Percentiles rank a stretch among this genome's conserved stretches.
Conservation (phyloP, 257 asterid genomes). For the Nicotiana tabacum region DNA sequence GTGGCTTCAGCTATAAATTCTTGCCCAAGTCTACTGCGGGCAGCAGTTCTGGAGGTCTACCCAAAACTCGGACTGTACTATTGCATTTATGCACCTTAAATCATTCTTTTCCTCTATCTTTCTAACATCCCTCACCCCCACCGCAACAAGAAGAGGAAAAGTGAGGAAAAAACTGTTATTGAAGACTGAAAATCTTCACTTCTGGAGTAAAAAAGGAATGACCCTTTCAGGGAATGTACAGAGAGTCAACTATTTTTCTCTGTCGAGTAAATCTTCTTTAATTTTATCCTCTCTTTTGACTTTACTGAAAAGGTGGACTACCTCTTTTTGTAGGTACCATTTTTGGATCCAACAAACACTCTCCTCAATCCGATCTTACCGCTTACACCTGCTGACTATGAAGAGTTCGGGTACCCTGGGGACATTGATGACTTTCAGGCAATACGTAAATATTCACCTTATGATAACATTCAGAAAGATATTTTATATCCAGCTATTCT, state of each 20-base stretch:
- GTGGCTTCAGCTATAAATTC: conserved; percentile 89
- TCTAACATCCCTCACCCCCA: neutral
- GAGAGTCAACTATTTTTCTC: neutral
- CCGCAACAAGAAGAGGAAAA: neutral
- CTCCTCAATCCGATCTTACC: conserved; percentile 76
- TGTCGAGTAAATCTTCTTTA: neutral
- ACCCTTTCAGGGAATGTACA: neutral
- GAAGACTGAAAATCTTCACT: neutral
- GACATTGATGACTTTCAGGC: conserved; percentile 78
- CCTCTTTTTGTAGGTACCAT: conserved; percentile 53
- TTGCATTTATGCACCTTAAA: neutral
- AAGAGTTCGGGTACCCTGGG: conserved; percentile 95
- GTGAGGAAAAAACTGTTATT: neutral
- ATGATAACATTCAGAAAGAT: conserved; percentile 68
- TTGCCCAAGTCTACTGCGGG: conserved; percentile 74
- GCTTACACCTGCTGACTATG: conserved; percentile 68
- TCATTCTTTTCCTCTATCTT: neutral
- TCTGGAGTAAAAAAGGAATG: neutral
- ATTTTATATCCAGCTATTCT: conserved; percentile 61
- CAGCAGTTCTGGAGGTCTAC: conserved; percentile 79
- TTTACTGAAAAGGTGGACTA: neutral
- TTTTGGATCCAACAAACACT: conserved; percentile 85
- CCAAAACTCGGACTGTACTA: neutral
- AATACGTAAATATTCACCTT: conserved; percentile 83
- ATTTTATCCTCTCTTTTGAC: neutral